Evolutionary conservation across 352 stramenopile species (phyloP).

Genomic region (Globisporangium nagaii): DNA sequence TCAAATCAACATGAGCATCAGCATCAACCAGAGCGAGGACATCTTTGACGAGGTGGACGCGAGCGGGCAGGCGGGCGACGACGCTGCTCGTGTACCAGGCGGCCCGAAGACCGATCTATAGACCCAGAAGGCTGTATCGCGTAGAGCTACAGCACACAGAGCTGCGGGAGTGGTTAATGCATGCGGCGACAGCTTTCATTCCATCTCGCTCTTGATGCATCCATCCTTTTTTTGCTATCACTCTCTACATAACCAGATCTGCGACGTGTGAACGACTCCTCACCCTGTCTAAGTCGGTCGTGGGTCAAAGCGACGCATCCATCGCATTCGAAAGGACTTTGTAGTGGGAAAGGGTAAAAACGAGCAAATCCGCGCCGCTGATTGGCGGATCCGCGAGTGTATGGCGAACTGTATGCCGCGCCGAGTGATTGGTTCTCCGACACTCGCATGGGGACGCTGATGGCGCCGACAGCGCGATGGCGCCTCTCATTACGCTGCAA

Average conservation of each 20-base stretch:
- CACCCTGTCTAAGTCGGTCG: not conserved
- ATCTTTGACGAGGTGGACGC: slow-evolving; percentile 37
- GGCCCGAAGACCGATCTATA: slow-evolving; percentile 23
- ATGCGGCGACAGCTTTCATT: no score
- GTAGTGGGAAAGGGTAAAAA: slow-evolving; percentile 7
- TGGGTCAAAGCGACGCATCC: not conserved
- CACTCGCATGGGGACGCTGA: slow-evolving; percentile 19
- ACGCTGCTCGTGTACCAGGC: slow-evolving; percentile 23
- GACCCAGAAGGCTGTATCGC: no score
- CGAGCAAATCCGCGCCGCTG: slow-evolving; percentile 10
- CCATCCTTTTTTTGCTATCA: no score
- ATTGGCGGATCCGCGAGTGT: slow-evolving; percentile 28
- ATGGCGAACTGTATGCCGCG: slow-evolving; percentile 49
- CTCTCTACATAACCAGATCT: slow-evolving; percentile 13
- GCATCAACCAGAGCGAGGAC: slow-evolving; percentile 47
- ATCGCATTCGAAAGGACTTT: not conserved
- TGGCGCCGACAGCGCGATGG: not conserved
- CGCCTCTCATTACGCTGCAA: slow-evolving; percentile 19
- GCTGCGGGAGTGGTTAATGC: no score
- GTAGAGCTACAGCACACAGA: no score
- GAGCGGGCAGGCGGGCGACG: not conserved
- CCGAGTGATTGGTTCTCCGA: slow-evolving; percentile 82
- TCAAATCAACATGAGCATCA: slow-evolving; percentile 27
- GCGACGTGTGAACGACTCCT: slow-evolving; percentile 7
- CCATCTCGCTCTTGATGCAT: no score